Evolutionary conservation across 2,329 filamentous ascomycete genomes (phyloP).

Genomic region (Colletotrichum camelliae): DNA sequence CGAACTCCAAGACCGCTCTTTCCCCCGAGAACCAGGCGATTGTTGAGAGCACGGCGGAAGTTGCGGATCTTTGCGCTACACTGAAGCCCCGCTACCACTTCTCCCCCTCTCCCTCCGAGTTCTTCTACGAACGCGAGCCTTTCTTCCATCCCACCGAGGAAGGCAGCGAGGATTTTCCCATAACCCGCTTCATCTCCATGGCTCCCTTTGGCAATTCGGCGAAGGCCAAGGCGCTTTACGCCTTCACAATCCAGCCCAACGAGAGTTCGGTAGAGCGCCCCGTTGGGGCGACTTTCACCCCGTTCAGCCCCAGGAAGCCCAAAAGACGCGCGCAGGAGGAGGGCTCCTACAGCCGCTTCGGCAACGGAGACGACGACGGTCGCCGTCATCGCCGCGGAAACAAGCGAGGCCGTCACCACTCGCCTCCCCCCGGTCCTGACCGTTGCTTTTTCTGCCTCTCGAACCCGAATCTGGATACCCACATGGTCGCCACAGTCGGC

Average conservation of each 20-base stretch:
- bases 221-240: conserved; percentile 84
- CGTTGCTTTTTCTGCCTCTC: conserved; percentile 96
- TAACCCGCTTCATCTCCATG: conserved; percentile 92
- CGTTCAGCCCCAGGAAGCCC: conserved; percentile 60
- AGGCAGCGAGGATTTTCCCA: conserved; percentile 54
- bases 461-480: conserved; percentile 81
- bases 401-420: conserved; percentile 50
- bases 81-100: conserved; percentile 95
- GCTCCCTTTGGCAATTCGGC: conserved; percentile 76
- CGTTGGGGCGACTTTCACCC: conserved; percentile 75
- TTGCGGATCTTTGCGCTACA: conserved; percentile 78
- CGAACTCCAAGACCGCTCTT: conserved; percentile 69
- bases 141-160: conserved; percentile 73
- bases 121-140: conserved; percentile 90
- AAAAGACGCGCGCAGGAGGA: conserved; percentile 65
- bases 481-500: conserved; percentile 90
- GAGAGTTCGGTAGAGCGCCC: conserved; percentile 68
- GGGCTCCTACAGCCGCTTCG: conserved; percentile 59
- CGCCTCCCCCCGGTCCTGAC: conserved; percentile 72
- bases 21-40: conserved; percentile 55
- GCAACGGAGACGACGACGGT: conserved; percentile 48
- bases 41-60: conserved; percentile 63
- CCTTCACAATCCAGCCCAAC: conserved; percentile 73
- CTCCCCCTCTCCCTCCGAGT: conserved; percentile 66
- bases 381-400: conserved; percentile 40